phyloP scores from a whole-genome alignment of 768 basidiomycete species.

The Rubroboletus pulcherrimus region DNA sequence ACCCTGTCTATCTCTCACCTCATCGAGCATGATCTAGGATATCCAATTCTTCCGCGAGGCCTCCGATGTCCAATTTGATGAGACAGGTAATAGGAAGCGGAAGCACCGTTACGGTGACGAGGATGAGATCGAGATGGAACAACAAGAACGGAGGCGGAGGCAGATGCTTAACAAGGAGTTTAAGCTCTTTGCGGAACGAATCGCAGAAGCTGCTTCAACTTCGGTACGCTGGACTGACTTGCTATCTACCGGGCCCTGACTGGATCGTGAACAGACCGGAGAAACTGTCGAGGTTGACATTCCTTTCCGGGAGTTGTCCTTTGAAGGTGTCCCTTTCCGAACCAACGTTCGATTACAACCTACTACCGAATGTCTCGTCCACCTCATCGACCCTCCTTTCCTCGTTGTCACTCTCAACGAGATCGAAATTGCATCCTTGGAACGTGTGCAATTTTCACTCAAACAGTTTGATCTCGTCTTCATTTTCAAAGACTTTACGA shows the following conservation, averaged over 20 bases:
- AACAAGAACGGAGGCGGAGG: constrained; percentile 89
- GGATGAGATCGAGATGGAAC: constrained; percentile 98
- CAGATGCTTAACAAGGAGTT: constrained; percentile 92
- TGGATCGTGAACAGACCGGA: constrained; percentile 48
- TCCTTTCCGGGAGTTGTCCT: constrained; percentile 95
- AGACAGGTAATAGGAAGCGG: constrained; percentile 97
- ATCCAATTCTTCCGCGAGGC: constrained; percentile 98
- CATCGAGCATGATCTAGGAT: constrained; percentile 50
- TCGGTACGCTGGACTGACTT: constrained; percentile 51
- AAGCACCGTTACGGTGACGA: constrained; percentile 97
- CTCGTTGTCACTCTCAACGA: constrained; percentile 91
- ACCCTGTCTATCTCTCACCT: neutral
- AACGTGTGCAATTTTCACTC: constrained; percentile 93
- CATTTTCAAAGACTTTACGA: constrained; percentile 94
- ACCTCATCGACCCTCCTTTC: constrained; percentile 94
- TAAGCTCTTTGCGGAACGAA: constrained; percentile 87
- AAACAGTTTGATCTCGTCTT: constrained; percentile 98
- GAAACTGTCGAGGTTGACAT: constrained; percentile 91
- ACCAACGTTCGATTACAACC: constrained; percentile 94
- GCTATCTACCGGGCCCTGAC: neutral
- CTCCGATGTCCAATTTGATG: constrained; percentile 95
- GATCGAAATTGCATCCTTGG: constrained; percentile 94
- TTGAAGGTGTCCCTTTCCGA: constrained; percentile 94
- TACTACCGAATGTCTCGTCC: constrained; percentile 94
- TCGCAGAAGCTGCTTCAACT: constrained; percentile 76